Evolutionary conservation across 2,329 filamentous ascomycete genomes (phyloP), one percentile per base, ranked within the genome.

Genomic region (Paraconiothyrium brasiliense): DNA sequence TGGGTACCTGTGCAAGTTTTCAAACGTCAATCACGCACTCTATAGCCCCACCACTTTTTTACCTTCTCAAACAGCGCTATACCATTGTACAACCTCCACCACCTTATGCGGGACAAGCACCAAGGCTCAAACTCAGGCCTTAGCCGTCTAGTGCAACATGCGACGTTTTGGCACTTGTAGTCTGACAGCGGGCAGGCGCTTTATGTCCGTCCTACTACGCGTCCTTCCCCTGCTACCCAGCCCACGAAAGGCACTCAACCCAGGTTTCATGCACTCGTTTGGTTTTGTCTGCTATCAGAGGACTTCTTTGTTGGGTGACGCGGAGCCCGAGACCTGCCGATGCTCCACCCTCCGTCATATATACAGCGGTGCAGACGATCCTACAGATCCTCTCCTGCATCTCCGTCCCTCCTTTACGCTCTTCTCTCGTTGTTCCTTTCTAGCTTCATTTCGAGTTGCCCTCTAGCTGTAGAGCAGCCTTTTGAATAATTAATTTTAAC

Each of bases 1-100:
- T 39, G 71, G 65, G 70, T 68, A 68, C 20, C 20, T 20, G 1
- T 58, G 56, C 59, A 60, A 63, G 71, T 73, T 73, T 74, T 67
- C 61, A 72, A 71, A 72, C 67, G 63, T 57, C 50, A 62, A 64
- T 65, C 65, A 70, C 55, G 61, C 68, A 58, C 62, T 67, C 60
- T 41, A 22, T 47, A 46, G 51, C 39, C 69, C 70, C 70, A 71
- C 69, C 58, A 32, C 39, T 52, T 58, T 63, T 68, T 47, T 59
- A 61, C 61, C 62, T 54, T 63, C 63, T 73, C 70, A 70, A 72
- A 73, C 70, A 50, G 57, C 54, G 43, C 54, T 56, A 56, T 47
- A n/a, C 52, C 16, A 44, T 66, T 60, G 54, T 61, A 63, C 63
- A 60, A 63, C 65, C 63, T 61, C 58, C 58, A 51, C 54, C 57